Conservation (phyloP, 441 rosid species). For the Sinapis alba region DNA sequence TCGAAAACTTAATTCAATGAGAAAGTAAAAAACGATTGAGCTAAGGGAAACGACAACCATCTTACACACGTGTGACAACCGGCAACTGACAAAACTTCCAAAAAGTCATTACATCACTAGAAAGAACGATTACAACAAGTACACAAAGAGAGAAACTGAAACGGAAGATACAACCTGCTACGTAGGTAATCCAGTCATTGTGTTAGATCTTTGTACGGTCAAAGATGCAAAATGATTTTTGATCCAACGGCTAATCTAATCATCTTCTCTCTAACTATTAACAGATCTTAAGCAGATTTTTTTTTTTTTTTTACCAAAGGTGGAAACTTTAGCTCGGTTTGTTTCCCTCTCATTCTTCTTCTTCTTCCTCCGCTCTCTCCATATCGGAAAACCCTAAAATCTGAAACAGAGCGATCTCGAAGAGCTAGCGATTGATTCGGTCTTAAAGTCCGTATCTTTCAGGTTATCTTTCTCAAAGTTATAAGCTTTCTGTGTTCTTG, state of each 20-base stretch:
- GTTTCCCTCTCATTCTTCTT: neutral
- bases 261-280: neutral
- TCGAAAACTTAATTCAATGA: neutral
- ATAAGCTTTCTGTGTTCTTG: neutral
- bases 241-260: neutral
- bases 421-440: neutral
- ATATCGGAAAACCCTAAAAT: neutral
- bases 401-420: neutral
- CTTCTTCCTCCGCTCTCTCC: neutral
- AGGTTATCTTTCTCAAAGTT: neutral
- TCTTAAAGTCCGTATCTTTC: neutral
- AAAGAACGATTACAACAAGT: neutral
- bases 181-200: neutral
- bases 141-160: neutral
- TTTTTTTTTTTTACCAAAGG: neutral
- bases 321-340: neutral
- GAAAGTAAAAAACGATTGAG: no score
- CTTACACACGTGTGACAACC: neutral
- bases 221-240: neutral
- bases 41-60: neutral
- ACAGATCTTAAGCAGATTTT: neutral
- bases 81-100: neutral
- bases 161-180: neutral
- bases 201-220: neutral
- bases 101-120: neutral